phyloP scores from a whole-genome alignment of 768 basidiomycete species.

The Pulveroboletus ravenelii region DNA sequence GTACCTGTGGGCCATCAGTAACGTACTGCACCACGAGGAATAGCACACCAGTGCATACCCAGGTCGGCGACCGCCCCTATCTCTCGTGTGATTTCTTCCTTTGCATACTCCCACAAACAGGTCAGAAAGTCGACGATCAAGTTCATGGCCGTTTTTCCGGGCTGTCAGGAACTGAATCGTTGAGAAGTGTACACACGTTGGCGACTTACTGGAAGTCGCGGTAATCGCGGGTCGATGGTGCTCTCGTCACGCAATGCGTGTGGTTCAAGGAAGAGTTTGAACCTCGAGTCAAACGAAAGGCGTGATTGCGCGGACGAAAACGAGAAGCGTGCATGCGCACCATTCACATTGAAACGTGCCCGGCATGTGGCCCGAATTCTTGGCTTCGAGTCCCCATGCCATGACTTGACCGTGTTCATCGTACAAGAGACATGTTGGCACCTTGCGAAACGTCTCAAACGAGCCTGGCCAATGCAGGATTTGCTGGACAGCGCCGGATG shows the following conservation, averaged over 20 bases:
- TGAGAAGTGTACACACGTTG: neutral
- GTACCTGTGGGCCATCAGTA: constrained; percentile 45
- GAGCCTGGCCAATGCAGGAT: constrained; percentile 85
- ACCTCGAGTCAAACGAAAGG: constrained; percentile 41
- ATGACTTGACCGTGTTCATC: constrained; percentile 67
- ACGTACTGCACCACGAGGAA: neutral
- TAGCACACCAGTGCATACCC: constrained; percentile 42
- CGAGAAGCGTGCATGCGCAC: constrained; percentile 25
- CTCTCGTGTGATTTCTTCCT: constrained; percentile 80
- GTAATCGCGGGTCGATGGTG: constrained; percentile 71
- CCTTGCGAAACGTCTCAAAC: constrained; percentile 82
- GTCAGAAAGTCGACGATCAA: constrained; percentile 80
- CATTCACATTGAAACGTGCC: constrained; percentile 60
- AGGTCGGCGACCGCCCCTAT: constrained; percentile 84
- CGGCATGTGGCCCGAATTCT: constrained; percentile 65
- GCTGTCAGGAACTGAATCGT: constrained; percentile 35
- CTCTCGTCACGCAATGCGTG: constrained; percentile 69
- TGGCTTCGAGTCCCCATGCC: constrained; percentile 86
- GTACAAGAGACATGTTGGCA: constrained; percentile 81
- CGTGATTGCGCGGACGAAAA: neutral
- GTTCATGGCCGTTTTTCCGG: constrained; percentile 70
- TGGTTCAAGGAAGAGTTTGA: constrained; percentile 86
- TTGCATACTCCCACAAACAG: constrained; percentile 83
- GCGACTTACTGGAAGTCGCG: constrained; percentile 64
- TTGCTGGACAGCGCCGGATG: constrained; percentile 75